Evolutionary conservation across 192 early-diverging fungal genomes (phyloP).

Genomic region (Gamsiella multidivaricata): DNA sequence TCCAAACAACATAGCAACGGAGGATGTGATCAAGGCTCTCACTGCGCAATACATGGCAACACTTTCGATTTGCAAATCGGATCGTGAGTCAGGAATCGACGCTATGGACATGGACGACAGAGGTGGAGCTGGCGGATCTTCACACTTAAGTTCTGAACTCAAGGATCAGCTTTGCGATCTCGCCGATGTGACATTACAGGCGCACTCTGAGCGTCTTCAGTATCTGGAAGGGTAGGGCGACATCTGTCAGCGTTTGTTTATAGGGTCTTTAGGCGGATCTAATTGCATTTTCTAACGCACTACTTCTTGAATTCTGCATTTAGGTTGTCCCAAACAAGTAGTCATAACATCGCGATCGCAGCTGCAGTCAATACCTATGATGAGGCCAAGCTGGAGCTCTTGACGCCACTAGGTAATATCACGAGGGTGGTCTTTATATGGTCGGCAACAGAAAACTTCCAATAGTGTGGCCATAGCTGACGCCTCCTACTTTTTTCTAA

Average conservation of each 20-base stretch:
- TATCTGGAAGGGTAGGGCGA: conserved; percentile 39
- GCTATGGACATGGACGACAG: conserved; percentile 24
- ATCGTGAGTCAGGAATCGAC: neutral
- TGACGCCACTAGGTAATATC: conserved; percentile 24
- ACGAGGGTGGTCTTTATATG: neutral
- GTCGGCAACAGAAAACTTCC: neutral
- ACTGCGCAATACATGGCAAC: conserved; percentile 26
- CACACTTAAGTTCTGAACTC: conserved; percentile 14
- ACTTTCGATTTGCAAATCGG: neutral
- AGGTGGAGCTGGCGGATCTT: neutral
- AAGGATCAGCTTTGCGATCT: conserved; percentile 47
- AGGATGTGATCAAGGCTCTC: conserved; percentile 31
- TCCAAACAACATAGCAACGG: conserved; percentile 17
- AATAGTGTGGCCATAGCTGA: neutral
- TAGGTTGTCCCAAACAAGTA: conserved; percentile 11
- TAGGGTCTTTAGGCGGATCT: too few species aligned
- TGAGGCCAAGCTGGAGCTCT: conserved; percentile 11
- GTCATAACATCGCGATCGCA: conserved; percentile 13
- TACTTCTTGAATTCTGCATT: neutral
- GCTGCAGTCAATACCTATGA: conserved; percentile 20
- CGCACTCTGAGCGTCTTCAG: conserved; percentile 34
- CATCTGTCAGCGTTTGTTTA: neutral
- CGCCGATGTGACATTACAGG: conserved; percentile 48
- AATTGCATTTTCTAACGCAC: too few species aligned
- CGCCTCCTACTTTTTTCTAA: neutral